Evolutionary conservation across 225 moss, liverwort and hornwort species (phyloP).

Genomic region (Antitrichia curtipendula): DNA sequence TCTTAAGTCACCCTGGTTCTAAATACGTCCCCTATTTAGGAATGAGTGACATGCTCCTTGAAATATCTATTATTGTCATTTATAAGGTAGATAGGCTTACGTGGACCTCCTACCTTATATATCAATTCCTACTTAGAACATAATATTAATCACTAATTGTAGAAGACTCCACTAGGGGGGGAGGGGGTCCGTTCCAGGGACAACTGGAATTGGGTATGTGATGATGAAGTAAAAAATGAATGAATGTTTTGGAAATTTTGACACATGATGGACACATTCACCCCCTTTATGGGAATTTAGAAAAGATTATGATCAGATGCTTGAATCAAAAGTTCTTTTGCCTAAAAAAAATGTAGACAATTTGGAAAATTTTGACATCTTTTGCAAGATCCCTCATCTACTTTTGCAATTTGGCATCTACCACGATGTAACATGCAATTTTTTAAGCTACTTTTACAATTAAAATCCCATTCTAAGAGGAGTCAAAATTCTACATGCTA

Average conservation of each 20-base stretch:
- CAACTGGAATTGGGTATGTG: neutral
- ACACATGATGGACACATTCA: neutral
- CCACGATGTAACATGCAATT: too few species aligned
- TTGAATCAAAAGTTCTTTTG: too few species aligned
- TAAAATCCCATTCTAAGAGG: neutral
- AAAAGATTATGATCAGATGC: too few species aligned
- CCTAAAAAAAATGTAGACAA: too few species aligned
- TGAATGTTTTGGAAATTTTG: fast-evolving
- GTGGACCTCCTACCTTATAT: too few species aligned
- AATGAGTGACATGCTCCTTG: too few species aligned
- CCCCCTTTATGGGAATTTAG: fast-evolving
- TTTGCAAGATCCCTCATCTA: neutral
- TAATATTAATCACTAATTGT: neutral
- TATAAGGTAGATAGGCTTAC: too few species aligned
- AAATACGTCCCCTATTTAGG: too few species aligned
- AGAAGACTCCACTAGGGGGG: neutral
- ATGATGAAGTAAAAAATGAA: neutral
- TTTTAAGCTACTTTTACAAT: neutral
- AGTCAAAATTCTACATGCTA: too few species aligned
- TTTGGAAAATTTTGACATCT: neutral
- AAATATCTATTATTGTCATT: too few species aligned
- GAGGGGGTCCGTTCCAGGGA: neutral
- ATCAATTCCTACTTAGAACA: neutral
- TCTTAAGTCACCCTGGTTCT: too few species aligned
- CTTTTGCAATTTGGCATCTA: neutral